Percentiles rank a stretch among this genome's conserved stretches.
Evolutionary conservation across 2,329 filamentous ascomycete genomes (phyloP).

Genomic region (Epichloe sibirici): DNA sequence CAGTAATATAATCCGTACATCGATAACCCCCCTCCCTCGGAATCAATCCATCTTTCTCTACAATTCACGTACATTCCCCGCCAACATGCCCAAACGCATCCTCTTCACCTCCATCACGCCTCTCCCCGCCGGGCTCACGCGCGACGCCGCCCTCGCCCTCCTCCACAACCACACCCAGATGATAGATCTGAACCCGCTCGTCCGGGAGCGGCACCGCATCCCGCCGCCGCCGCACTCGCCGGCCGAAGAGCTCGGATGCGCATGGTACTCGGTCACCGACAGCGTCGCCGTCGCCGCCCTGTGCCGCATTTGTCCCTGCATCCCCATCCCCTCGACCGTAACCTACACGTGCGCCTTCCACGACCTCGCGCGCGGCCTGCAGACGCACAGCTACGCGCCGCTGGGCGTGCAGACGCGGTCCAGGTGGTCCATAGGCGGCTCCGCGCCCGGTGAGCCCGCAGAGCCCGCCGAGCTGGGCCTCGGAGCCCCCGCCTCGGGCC

Average conservation of each 20-base stretch:
- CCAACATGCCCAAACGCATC: conserved; percentile 54
- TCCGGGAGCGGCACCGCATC: conserved; percentile 59
- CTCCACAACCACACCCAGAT: conserved; percentile 70
- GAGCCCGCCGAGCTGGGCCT: conserved; percentile 55
- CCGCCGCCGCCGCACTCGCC: conserved; percentile 53
- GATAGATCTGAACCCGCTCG: conserved; percentile 79
- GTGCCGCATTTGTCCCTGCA: too few relatives aligned
- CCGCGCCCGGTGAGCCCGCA: conserved; percentile 55
- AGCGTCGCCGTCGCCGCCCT: too few relatives aligned
- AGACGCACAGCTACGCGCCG: conserved; percentile 76
- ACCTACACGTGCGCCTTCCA: conserved; percentile 64
- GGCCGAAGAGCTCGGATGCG: conserved; percentile 57
- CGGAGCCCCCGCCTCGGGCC: conserved; percentile 50
- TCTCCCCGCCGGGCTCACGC: conserved; percentile 54
- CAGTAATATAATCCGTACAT: too few relatives aligned
- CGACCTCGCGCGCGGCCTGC: conserved; percentile 57
- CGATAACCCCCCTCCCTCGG: too few relatives aligned
- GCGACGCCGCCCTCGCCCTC: conserved; percentile 59
- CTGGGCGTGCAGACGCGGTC: conserved; percentile 68
- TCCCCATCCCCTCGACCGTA: too few relatives aligned
- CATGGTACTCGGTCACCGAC: conserved; percentile 73
- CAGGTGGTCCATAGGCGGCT: conserved; percentile 66
- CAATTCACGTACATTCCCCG: too few relatives aligned
- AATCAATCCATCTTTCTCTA: too few relatives aligned
- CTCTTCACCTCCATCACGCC: conserved; percentile 71